Evolutionary conservation across 1,284 basidiomycete species (phyloP).

Genomic region (Leccinum fuscescens): DNA sequence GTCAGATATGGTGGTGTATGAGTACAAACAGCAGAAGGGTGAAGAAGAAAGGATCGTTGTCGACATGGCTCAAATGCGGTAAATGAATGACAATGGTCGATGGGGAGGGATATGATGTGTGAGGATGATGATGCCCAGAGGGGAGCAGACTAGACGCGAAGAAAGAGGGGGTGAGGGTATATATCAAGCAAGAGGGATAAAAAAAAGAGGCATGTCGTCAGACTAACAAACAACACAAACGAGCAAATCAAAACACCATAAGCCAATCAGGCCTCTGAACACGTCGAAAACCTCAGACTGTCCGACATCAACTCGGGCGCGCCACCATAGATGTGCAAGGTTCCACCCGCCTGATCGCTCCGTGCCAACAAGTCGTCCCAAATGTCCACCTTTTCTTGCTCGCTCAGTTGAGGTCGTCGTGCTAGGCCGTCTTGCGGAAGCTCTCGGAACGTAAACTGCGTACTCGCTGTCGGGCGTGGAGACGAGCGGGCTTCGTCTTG

Average conservation of each 20-base stretch:
- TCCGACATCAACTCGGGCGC: conserved; percentile 43
- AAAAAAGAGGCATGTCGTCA: neutral
- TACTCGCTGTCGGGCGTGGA: conserved; percentile 12
- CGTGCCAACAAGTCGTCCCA: conserved; percentile 67
- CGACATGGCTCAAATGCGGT: too few species aligned
- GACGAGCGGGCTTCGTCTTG: neutral
- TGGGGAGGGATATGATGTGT: too few species aligned
- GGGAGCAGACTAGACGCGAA: neutral
- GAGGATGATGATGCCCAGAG: too few species aligned
- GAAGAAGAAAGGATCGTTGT: neutral
- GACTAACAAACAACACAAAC: neutral
- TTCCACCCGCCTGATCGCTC: conserved; percentile 67
- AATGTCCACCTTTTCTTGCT: conserved; percentile 64
- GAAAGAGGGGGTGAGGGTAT: neutral
- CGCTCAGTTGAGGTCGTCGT: conserved; percentile 44
- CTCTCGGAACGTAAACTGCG: conserved; percentile 50
- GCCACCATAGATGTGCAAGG: conserved; percentile 51
- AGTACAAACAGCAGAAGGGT: conserved; percentile 7
- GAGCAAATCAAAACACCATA: neutral
- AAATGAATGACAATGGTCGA: too few species aligned
- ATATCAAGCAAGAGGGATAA: neutral
- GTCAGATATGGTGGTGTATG: conserved; percentile 9
- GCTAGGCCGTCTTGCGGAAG: conserved; percentile 28
- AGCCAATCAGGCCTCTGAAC: conserved; percentile 19
- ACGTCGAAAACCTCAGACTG: conserved; percentile 38